These are phyloP conservation scores for Eimeria acervulina DNA, from an alignment of 169 alveolate species.

Conservation along the genomic window DNA sequence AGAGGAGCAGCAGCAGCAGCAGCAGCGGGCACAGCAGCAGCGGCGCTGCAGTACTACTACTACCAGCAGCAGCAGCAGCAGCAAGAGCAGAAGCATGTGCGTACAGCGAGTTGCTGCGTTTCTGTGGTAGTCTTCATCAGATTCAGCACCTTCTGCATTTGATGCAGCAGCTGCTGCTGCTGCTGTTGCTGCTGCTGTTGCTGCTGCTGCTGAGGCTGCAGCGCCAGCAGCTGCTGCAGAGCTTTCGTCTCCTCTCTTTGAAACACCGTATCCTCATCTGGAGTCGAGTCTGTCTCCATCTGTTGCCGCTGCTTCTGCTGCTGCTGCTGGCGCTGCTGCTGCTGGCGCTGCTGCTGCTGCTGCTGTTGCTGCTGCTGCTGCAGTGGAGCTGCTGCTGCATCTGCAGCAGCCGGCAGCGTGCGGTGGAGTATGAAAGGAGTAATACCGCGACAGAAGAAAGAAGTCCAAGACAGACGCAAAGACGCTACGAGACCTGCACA, in stretches of 20 bases:
- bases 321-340: not conserved
- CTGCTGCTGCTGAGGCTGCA: not conserved
- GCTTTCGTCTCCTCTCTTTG: not conserved
- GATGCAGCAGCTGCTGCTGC: not conserved
- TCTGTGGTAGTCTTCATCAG: not conserved
- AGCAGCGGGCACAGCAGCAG: not conserved
- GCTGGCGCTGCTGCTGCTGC: constrained; percentile 1
- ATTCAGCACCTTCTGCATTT: too few relatives aligned
- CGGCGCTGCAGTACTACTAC: not conserved
- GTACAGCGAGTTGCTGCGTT: constrained; percentile 21
- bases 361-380: constrained; percentile 36
- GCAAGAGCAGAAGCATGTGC: not conserved
- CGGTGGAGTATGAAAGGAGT: constrained; percentile 4
- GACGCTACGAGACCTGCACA: constrained; percentile 5
- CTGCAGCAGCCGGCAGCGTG: not conserved
- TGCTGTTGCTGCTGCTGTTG: not conserved
- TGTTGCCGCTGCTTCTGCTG: too few relatives aligned
- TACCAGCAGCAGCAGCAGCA: constrained; percentile 37
- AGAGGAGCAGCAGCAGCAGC: constrained; percentile 8
- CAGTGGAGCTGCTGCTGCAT: not conserved
- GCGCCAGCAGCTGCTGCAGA: constrained; percentile 1
- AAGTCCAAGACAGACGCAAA: not conserved
- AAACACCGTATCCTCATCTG: too few relatives aligned
- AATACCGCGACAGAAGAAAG: not conserved
- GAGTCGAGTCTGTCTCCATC: not conserved